Evolutionary conservation across 257 asterid species (phyloP).

Genomic region (Nicotiana paniculata): DNA sequence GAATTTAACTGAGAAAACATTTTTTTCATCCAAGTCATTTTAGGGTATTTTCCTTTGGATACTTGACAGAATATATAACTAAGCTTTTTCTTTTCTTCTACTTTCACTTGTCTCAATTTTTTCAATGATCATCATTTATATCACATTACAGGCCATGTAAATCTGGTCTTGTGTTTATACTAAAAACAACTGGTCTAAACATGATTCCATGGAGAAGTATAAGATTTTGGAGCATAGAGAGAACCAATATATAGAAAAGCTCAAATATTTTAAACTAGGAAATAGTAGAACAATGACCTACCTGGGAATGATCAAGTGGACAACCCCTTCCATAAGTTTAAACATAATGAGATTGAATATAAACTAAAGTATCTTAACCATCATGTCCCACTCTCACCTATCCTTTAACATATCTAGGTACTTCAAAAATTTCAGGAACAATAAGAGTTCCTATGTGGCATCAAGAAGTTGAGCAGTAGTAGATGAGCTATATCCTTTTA

Average conservation of each 20-base stretch:
- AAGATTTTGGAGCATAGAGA: neutral
- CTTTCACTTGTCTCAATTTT: neutral
- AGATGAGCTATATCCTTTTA: neutral
- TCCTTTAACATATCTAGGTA: neutral
- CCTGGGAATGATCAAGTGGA: neutral
- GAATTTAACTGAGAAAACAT: too few species aligned
- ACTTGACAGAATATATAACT: neutral
- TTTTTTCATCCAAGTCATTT: neutral
- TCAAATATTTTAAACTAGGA: neutral
- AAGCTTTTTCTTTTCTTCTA: neutral
- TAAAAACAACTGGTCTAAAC: neutral
- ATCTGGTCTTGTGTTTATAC: neutral
- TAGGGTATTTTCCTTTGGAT: neutral
- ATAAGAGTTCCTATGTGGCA: neutral
- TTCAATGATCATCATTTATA: neutral
- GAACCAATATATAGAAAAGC: neutral
- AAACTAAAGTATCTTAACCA: neutral
- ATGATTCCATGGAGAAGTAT: neutral
- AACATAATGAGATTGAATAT: neutral
- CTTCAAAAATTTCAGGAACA: neutral
- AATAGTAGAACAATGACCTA: neutral
- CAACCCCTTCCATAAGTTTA: neutral
- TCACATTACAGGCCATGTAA: neutral
- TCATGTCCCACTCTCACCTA: neutral
- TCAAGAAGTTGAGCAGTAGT: neutral